Evolutionary conservation across 306 rosid species (phyloP), one percentile per base, ranked within the genome.

Genomic region (Begonia masoniana): DNA sequence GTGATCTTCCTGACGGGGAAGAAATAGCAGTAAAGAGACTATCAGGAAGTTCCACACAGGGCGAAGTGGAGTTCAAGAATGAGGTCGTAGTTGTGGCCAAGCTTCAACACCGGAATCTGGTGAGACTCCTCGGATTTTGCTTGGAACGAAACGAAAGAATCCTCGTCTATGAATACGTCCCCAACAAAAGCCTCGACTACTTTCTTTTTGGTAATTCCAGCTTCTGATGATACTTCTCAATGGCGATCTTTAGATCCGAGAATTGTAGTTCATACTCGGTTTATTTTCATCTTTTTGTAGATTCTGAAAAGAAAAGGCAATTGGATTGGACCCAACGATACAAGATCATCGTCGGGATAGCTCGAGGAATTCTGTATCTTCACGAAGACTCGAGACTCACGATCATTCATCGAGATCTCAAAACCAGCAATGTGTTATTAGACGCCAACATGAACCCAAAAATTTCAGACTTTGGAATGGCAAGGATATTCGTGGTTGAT

Each of bases 331-430:
- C 51, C 8, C 52, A 1, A 6, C 52, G 78, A 7, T 63, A 53
- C 71, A 73, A 63, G 24, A 64, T 73, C 10, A 60, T 73, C 6
- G 55, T 17, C 0, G 71, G 62, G 12, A 68, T 63, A 45, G 65
- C 70, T 63, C 41, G 64, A 23, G 74, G 74, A 17, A 31, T 73
- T 13, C 24, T 60, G 7, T 68, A 68, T 48, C 70, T 68, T 16
- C 78, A 68, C 11, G 55, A 73, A 16, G 78, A 73, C 50, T 73
- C 74, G 41, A 49, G 61, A 12, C 67, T 73, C 10, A 56, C 36
- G 41, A 68, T 73, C 48, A 73, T 68, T 12, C 78, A 68, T 35
- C 71, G 74, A 1, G 67, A 68, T 60, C 74, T 73, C 10, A 73
- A 73, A 55, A 67, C 74, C 0, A 68, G 70, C 21, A 73, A 73